Conservation (phyloP, 225 moss, liverwort and hornwort genomes). For the Pseudisothecium myosuroides region DNA sequence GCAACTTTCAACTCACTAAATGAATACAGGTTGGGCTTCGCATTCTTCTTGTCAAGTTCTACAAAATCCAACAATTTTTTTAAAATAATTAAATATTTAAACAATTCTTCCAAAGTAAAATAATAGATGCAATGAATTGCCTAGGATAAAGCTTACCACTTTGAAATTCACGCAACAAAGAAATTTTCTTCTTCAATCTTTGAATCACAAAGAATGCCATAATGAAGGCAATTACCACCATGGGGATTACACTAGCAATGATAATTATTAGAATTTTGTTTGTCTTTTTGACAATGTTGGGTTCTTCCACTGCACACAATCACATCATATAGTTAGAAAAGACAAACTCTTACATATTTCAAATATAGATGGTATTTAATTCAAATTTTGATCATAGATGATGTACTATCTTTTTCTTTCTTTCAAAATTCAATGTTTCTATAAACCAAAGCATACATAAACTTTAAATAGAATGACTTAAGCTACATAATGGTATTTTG, state of each 20-base stretch:
- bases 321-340: no score
- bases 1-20: not conserved
- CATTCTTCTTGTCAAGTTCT: not conserved
- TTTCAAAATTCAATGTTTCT: no score
- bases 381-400: no score
- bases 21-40: not conserved
- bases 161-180: not conserved
- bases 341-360: no score
- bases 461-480: no score
- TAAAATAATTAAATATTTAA: not conserved
- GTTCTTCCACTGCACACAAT: no score
- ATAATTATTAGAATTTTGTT: no score
- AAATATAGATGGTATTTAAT: no score
- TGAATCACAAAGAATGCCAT: not conserved
- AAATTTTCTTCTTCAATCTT: not conserved
- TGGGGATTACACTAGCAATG: not conserved
- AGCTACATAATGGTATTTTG: no score
- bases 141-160: not conserved
- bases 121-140: not conserved
- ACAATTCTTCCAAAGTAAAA: not conserved
- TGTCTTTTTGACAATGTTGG: no score
- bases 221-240: not conserved
- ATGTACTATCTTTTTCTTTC: no score
- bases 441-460: no score
- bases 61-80: not conserved